Conservation (phyloP, 2,329 filamentous ascomycete species). For the Penicillium sp. region DNA sequence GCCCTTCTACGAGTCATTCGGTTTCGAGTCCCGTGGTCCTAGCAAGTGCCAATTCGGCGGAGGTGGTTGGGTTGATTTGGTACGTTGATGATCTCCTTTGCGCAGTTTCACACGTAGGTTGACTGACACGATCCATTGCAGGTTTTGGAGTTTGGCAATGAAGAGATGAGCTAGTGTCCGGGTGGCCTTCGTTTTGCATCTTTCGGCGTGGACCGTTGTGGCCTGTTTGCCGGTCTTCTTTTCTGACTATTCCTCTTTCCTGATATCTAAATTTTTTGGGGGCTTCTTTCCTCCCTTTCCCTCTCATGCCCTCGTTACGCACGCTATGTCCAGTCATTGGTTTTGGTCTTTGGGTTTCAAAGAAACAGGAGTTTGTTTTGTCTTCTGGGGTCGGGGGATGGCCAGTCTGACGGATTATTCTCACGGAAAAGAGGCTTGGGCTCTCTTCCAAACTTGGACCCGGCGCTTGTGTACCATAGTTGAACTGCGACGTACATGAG, state of each 20-base stretch:
- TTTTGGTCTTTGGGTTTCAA: conserved; percentile 25
- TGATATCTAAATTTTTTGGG: conserved; percentile 3
- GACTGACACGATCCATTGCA: conserved; percentile 10
- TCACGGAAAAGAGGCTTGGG: conserved; percentile 15
- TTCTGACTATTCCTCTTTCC: conserved; percentile 8
- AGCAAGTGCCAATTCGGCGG: conserved; percentile 74
- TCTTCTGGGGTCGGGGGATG: conserved; percentile 25
- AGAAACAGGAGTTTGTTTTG: conserved; percentile 40
- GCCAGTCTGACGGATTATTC: conserved; percentile 20
- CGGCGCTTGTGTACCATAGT: conserved; percentile 27
- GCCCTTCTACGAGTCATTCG: conserved; percentile 73
- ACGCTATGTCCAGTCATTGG: conserved; percentile 25
- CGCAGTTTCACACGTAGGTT: background rate
- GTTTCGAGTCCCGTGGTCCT: conserved; percentile 69
- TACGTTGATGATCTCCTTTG: conserved; percentile 41
- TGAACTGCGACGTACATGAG: conserved; percentile 25
- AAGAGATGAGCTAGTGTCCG: conserved; percentile 14
- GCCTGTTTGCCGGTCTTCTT: conserved; percentile 11
- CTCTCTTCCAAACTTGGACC: conserved; percentile 9
- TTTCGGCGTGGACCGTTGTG: conserved; percentile 23
- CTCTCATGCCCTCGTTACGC: conserved; percentile 22
- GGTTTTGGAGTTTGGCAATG: conserved; percentile 33
- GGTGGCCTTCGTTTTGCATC: conserved; percentile 18
- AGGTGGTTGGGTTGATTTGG: conserved; percentile 82
- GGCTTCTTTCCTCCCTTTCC: conserved; percentile 18